These are phyloP conservation scores for Linnemannia exigua DNA, from an alignment of 192 early-diverging fungal species.

Conservation along the genomic window DNA sequence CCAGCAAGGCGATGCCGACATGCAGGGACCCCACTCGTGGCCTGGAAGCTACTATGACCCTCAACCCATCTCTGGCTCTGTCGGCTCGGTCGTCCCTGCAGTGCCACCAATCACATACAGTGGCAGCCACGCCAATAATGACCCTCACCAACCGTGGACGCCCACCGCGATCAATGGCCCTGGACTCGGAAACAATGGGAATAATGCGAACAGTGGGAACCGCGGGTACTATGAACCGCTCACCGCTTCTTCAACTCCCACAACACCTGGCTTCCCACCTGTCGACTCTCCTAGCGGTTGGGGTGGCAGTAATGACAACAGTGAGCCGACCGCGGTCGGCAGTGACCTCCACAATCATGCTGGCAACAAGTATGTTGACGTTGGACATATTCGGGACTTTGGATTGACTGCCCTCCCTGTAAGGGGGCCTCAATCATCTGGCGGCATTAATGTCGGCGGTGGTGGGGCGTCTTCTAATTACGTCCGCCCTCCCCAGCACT, in stretches of 20 bases:
- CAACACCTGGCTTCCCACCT: neutral
- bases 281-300: neutral
- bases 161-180: neutral
- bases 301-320: neutral
- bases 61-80: neutral
- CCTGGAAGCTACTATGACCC: neutral
- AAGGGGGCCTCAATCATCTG: neutral
- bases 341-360: neutral
- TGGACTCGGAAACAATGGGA: no score
- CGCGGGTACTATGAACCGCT: neutral
- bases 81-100: neutral
- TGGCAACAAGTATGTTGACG: neutral
- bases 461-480: neutral
- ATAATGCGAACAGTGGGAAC: no score
- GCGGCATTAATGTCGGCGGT: no score
- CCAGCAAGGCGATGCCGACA: neutral
- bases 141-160: neutral
- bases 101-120: neutral
- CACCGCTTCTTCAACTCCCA: neutral
- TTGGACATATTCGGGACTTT: no score
- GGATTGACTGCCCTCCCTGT: neutral
- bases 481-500: neutral
- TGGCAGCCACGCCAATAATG: neutral
- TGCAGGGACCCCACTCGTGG: neutral
- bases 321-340: neutral